Evolutionary conservation across 371 early-diverging fungal species (phyloP), one percentile per base, ranked within the genome.

Genomic region (Mortierella sp.): DNA sequence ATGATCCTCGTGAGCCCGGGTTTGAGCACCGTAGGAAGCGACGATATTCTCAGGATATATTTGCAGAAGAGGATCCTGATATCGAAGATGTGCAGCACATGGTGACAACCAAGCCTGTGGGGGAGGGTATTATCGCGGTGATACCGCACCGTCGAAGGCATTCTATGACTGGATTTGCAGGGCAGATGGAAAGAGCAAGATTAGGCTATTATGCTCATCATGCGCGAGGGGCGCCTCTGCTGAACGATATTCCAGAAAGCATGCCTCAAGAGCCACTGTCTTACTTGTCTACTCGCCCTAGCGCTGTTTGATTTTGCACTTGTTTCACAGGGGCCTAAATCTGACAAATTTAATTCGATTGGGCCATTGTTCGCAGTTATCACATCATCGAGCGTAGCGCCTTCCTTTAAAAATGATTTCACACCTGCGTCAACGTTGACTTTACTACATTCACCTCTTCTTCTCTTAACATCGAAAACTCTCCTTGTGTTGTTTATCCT

Each of bases 71-170:
- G n/a, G 72, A 77, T 28, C 49, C 64, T 8, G 72, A 77, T 71
- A 43, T 77, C 16, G 67, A 78, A 4, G 73, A 78, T 28, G 68
- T 71, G 1, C 75, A 79, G 28, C 52, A 57, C 24, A 74, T 75
- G 65, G 75, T 79, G 26, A 79, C 80, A 1, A 79, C 80, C 0
- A 74, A 43, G 40, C 64, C 80, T 20, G 80, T 79, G 2, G 80
- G 80, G 4, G 80, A 79, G 18, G 80, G 80, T 0, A 79, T 79
- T 45, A 72, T 79, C 18, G 70, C 75, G 1, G 43, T 79, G 10
- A 79, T 79, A 39, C 80, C 80, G 40, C 80, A 79, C 28, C 66
- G 80, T 39, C 70, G 80, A 39, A 70, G 79, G 54, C 63, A 78
- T n/a, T 78, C 79, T 10, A 70, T 66, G 66, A 67, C 79, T 12